Conservation (phyloP, 768 basidiomycete genomes). For the Hericium erinaceus region DNA sequence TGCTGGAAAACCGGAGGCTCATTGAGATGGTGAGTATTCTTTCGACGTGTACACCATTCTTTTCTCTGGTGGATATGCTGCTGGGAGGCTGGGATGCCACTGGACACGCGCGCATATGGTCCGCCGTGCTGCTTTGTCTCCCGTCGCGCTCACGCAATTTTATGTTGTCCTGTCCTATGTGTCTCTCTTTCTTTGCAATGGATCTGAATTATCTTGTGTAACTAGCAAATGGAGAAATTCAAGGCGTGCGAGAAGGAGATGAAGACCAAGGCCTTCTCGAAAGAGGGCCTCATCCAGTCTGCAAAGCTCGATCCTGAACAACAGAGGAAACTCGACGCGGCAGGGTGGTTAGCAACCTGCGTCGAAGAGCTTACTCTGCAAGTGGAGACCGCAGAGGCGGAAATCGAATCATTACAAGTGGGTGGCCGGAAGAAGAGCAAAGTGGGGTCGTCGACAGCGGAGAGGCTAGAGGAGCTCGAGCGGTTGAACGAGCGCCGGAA, state of each 20-base stretch:
- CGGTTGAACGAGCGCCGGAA: slow-evolving; percentile 84
- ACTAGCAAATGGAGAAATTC: slow-evolving; percentile 99
- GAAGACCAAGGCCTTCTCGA: slow-evolving; percentile 99
- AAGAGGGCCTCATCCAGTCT: slow-evolving; percentile 92
- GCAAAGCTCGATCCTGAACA: slow-evolving; percentile 94
- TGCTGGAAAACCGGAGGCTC: slow-evolving; percentile 88
- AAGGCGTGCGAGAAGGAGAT: slow-evolving; percentile 99
- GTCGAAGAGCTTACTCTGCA: slow-evolving; percentile 92
- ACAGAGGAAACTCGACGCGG: slow-evolving; percentile 89
- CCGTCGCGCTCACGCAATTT: background rate
- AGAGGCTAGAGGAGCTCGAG: slow-evolving; percentile 79
- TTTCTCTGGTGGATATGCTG: too few species aligned
- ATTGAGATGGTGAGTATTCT: slow-evolving; percentile 83
- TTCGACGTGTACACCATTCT: slow-evolving; percentile 1
- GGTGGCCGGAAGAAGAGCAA: slow-evolving; percentile 81
- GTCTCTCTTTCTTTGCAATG: slow-evolving; percentile 7
- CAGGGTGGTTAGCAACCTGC: slow-evolving; percentile 76
- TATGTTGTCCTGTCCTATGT: background rate
- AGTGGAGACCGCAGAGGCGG: slow-evolving; percentile 90
- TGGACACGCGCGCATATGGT: background rate
- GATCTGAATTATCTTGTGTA: slow-evolving; percentile 1
- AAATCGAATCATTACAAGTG: slow-evolving; percentile 75
- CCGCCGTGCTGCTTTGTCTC: background rate
- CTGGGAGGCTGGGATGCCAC: background rate
- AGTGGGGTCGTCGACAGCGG: slow-evolving; percentile 50